Evolutionary conservation across 768 basidiomycete genomes (phyloP).

Genomic region (Lactarius indigo): DNA sequence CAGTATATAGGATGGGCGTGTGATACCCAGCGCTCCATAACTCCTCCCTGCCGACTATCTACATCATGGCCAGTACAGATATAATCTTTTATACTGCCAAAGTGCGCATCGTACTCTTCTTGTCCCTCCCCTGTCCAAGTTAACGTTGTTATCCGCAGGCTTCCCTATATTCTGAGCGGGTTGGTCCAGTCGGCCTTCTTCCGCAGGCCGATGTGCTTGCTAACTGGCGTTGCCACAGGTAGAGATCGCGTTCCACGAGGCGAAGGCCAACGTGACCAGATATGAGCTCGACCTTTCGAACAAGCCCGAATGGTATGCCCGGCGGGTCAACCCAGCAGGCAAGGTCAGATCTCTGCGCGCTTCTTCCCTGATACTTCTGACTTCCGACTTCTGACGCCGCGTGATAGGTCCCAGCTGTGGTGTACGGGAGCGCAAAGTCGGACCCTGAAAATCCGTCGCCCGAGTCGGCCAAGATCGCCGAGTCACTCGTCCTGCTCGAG

Average conservation of each 20-base stretch:
- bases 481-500: conserved; percentile 59
- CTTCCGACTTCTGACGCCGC: not conserved
- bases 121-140: not conserved
- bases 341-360: conserved; percentile 42
- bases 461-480: conserved; percentile 53
- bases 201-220: not conserved
- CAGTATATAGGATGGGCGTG: too few relatives aligned
- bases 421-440: conserved; percentile 56
- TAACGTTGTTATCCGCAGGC: conserved; percentile 32
- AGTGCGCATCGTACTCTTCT: not conserved
- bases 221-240: conserved; percentile 34
- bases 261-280: conserved; percentile 43
- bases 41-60: too few relatives aligned
- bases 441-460: conserved; percentile 49
- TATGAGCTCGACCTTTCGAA: conserved; percentile 55
- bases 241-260: conserved; percentile 58
- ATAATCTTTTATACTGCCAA: conserved; percentile 41
- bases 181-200: conserved; percentile 26
- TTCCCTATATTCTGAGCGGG: conserved; percentile 55
- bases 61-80: conserved; percentile 16
- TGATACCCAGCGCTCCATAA: too few relatives aligned
- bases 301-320: conserved; percentile 66
- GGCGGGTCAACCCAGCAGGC: conserved; percentile 56
- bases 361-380: not conserved
- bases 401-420: conserved; percentile 50